Conservation (phyloP, 176 grass and related monocot genomes). For the Bothriochloa decipiens region DNA sequence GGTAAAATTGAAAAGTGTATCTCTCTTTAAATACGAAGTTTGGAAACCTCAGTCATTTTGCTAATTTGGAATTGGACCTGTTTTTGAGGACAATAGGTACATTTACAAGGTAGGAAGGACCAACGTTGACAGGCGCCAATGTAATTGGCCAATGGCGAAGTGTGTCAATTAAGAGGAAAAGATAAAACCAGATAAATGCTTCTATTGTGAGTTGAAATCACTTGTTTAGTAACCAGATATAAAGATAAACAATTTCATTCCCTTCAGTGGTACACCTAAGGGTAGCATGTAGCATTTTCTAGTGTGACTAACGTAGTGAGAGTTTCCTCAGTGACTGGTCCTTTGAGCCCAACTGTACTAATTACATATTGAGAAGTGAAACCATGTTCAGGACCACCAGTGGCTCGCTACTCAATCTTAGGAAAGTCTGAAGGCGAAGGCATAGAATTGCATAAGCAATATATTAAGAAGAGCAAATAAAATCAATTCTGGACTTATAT, state of each 20-base stretch:
- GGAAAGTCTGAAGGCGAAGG: neutral
- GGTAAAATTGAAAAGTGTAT: neutral
- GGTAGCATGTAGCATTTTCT: neutral
- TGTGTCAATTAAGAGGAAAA: neutral
- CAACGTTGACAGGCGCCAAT: neutral
- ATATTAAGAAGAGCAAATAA: neutral
- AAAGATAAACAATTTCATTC: neutral
- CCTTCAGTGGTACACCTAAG: neutral
- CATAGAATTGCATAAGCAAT: neutral
- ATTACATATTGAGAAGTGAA: conserved; percentile 16
- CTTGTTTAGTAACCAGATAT: neutral
- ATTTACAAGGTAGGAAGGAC: neutral
- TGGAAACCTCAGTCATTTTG: neutral
- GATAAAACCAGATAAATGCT: neutral
- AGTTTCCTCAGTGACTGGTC: neutral
- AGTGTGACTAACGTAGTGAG: neutral
- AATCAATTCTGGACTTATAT: neutral
- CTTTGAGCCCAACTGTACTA: neutral
- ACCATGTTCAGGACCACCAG: neutral
- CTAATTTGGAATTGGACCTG: neutral
- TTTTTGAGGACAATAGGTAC: neutral
- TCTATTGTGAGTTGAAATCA: neutral
- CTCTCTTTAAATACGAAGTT: neutral
- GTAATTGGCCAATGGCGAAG: neutral
- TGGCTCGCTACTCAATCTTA: neutral